A percentile compares a stretch with the other conserved stretches of the same genome.
Conservation (phyloP, 257 asterid species). For the Paulownia fortunei region DNA sequence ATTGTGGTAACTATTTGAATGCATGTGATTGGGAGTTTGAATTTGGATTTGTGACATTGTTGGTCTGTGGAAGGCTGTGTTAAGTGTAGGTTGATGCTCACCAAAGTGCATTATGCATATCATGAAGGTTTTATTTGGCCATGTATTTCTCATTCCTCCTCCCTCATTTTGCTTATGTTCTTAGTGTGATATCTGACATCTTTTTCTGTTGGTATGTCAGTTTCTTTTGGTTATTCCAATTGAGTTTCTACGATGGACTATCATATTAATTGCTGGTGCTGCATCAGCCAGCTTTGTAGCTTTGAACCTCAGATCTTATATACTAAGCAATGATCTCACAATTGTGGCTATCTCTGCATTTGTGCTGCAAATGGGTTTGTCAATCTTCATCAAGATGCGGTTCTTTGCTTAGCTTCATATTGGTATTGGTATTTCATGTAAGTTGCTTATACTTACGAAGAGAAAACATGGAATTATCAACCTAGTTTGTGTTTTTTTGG, state of each 20-base stretch:
- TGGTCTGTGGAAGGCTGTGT: neutral
- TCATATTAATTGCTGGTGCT: constrained; percentile 67
- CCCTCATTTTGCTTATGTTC: neutral
- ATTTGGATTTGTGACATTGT: no score
- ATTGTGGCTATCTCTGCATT: constrained; percentile 75
- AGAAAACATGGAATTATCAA: constrained; percentile 6
- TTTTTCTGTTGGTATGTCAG: constrained; percentile 48
- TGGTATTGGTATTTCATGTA: neutral
- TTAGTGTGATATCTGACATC: constrained; percentile 24
- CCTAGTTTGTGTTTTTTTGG: constrained; percentile 23
- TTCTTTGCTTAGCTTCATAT: constrained; percentile 56
- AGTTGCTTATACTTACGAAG: no score
- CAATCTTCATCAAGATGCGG: constrained; percentile 92
- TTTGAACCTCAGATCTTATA: constrained; percentile 71
- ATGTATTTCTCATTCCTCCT: neutral
- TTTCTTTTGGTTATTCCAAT: constrained; percentile 74
- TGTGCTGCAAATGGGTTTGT: constrained; percentile 81
- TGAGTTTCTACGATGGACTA: constrained; percentile 79
- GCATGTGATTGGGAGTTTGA: neutral
- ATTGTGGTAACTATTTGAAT: neutral
- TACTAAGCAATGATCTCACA: constrained; percentile 54
- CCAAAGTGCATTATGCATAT: constrained; percentile 10
- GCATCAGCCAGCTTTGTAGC: constrained; percentile 82
- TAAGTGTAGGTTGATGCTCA: neutral
- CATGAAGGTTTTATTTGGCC: neutral